These are phyloP conservation scores for Beauveria bassiana DNA, from an alignment of 2,329 filamentous ascomycete species.

Conservation along the genomic window DNA sequence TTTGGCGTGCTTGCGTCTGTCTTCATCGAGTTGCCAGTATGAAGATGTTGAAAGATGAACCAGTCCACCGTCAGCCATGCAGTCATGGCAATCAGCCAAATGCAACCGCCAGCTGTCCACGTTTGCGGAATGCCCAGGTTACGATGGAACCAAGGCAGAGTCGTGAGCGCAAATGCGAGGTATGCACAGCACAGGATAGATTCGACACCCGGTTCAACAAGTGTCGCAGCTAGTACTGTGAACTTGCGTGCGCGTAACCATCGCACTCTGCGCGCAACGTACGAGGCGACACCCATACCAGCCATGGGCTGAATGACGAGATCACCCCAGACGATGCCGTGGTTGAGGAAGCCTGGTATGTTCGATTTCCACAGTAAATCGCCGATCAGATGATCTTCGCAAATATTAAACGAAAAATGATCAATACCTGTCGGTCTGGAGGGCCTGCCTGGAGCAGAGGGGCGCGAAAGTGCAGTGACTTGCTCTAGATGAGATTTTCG, in stretches of 20 bases:
- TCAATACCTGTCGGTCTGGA: slow-evolving; percentile 63
- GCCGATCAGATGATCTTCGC: slow-evolving; percentile 93
- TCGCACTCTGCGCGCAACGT: slow-evolving; percentile 71
- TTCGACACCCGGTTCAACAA: slow-evolving; percentile 90
- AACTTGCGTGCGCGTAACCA: slow-evolving; percentile 94
- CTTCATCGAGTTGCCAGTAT: slow-evolving; percentile 64
- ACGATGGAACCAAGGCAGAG: slow-evolving; percentile 54
- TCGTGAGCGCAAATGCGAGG: slow-evolving; percentile 71
- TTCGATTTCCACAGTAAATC: slow-evolving; percentile 78
- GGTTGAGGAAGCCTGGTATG: slow-evolving; percentile 62
- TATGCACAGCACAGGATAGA: slow-evolving; percentile 76
- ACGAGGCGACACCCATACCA: slow-evolving; percentile 68
- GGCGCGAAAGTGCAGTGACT: slow-evolving; percentile 47
- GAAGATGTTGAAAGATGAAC: slow-evolving; percentile 63
- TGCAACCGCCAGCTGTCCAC: slow-evolving; percentile 56
- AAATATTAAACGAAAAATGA: slow-evolving; percentile 92
- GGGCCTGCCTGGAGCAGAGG: slow-evolving; percentile 33
- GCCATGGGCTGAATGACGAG: slow-evolving; percentile 85
- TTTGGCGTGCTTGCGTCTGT: slow-evolving; percentile 63
- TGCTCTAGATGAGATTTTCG: slow-evolving; percentile 80
- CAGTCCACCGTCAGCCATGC: slow-evolving; percentile 73
- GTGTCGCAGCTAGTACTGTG: slow-evolving; percentile 79
- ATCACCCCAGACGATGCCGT: slow-evolving; percentile 78
- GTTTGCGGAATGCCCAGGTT: slow-evolving; percentile 49
- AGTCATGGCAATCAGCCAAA: slow-evolving; percentile 59